Evolutionary conservation across 2,329 filamentous ascomycete species (phyloP), one percentile per base, ranked within the genome.

Genomic region (Hypocrella siamensis): DNA sequence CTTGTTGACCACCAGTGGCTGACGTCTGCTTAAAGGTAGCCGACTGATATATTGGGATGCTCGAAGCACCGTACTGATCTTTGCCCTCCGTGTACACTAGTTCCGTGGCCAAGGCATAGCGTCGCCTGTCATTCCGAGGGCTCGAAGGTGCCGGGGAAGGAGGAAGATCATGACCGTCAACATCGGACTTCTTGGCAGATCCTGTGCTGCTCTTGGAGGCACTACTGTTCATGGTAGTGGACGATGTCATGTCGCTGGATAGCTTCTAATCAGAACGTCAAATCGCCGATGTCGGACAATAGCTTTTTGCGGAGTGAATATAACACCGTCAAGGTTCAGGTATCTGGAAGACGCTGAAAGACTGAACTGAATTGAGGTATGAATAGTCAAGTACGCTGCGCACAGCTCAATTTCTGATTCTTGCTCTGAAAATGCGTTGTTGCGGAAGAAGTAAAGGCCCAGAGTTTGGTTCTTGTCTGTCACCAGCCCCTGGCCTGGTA

Each of bases 21-120:
- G 79, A 83, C 16, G 71, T 72, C 58, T 96, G 90, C 61, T 98
- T 98, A 67, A 98, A 98, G 24, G 90, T 98, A 30, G 90, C 92
- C 30, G 84, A 93, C 69, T 93, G 90, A 58, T 98, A 98, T 51
- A 98, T 96, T 33, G 90, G 90, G 46, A 93, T 79, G 56, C 86
- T 96, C 45, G 84, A 93, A 35, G 90, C 74, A 50, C 92, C 92
- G 65, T 96, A 94, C 62, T 98, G 90, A 57, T 98, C 90, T 58
- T 79, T 90, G 53, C 79, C 76, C 46, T 98, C 90, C 31, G 88
- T 96, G 56, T 88, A 96, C 38, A 98, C 90, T 40, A 98, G 65
- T 60, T 98, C 90, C 4, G 90, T 98, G 35, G 88, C 88, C 38
- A 98, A 72, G 28, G 86, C 85, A 58, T 96, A 98, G 44, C 84